Percentiles rank a stretch among this genome's conserved stretches.
These are phyloP conservation scores for Penicillium sp. DNA, from an alignment of 2,329 filamentous ascomycete species.

Conservation along the genomic window DNA sequence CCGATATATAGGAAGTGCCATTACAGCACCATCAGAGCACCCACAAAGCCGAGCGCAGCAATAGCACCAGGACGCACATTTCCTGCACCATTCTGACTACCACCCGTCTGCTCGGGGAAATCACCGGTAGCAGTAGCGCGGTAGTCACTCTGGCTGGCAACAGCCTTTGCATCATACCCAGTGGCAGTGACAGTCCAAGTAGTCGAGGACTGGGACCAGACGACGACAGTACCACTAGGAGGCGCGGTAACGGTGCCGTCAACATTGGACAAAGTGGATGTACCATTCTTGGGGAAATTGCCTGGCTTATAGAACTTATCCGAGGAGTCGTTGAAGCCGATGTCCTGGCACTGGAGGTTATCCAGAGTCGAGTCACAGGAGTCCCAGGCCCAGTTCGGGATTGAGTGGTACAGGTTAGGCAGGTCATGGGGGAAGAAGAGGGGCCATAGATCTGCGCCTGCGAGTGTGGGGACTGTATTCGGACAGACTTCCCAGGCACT, in stretches of 20 bases:
- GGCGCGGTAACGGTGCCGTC: slow-evolving; percentile 32
- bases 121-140: slow-evolving; percentile 15
- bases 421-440: slow-evolving; percentile 19
- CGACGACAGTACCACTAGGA: slow-evolving; percentile 33
- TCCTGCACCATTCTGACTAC: slow-evolving; percentile 3
- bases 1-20: not conserved
- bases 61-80: slow-evolving; percentile 6
- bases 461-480: slow-evolving; percentile 23
- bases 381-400: slow-evolving; percentile 19
- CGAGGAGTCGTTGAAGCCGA: slow-evolving; percentile 16
- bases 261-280: slow-evolving; percentile 28
- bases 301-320: slow-evolving; percentile 24
- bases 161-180: slow-evolving; percentile 21
- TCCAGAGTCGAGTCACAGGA: slow-evolving; percentile 17
- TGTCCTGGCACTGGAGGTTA: slow-evolving; percentile 17
- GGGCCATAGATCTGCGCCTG: slow-evolving; percentile 18
- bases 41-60: slow-evolving; percentile 10
- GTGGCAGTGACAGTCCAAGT: slow-evolving; percentile 38
- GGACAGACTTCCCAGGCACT: slow-evolving; percentile 34
- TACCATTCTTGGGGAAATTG: slow-evolving; percentile 26
- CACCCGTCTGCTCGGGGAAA: slow-evolving; percentile 8
- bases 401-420: slow-evolving; percentile 18
- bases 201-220: slow-evolving; percentile 32
- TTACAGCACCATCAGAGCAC: slow-evolving; percentile 3
- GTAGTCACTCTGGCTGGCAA: slow-evolving; percentile 15